phyloP scores from a whole-genome alignment of 2,329 filamentous ascomycete species.

The Thelonectria olida region DNA sequence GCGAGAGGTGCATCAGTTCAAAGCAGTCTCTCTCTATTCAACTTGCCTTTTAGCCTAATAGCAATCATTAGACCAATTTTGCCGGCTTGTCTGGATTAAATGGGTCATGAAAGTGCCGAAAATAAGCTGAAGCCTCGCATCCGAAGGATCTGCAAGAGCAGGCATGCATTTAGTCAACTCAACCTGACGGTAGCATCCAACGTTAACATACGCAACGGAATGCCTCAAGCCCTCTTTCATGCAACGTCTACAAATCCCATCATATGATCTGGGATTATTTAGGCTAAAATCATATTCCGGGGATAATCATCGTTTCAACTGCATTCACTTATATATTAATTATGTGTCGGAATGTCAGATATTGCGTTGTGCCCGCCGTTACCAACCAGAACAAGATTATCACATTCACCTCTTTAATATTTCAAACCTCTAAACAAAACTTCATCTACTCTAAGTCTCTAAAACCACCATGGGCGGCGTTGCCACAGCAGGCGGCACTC shows the following conservation, averaged over 20 bases:
- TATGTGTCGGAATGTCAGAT: not conserved
- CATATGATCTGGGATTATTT: conserved; percentile 8
- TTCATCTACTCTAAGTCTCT: not conserved
- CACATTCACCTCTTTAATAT: not conserved
- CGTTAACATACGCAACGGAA: not conserved
- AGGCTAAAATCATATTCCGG: conserved; percentile 2
- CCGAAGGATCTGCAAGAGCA: too few relatives aligned
- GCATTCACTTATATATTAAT: conserved; percentile 1
- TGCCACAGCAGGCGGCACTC: conserved; percentile 34
- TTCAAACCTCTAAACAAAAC: not conserved
- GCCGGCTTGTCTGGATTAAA: too few relatives aligned
- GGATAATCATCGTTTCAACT: not conserved
- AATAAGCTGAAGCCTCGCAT: too few relatives aligned
- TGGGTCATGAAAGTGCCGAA: too few relatives aligned
- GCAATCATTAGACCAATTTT: too few relatives aligned
- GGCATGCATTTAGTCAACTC: too few relatives aligned
- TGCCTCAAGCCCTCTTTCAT: too few relatives aligned
- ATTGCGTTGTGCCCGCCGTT: not conserved
- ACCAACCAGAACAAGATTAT: not conserved
- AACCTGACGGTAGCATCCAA: not conserved
- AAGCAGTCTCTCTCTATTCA: too few relatives aligned
- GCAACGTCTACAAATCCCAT: not conserved
- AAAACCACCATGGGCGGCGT: conserved; percentile 17
- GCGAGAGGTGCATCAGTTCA: not conserved
- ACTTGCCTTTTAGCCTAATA: too few relatives aligned